Evolutionary conservation across 371 early-diverging fungal species (phyloP), one percentile per base, ranked within the genome.

Genomic region (Zopfochytrium polystomum): DNA sequence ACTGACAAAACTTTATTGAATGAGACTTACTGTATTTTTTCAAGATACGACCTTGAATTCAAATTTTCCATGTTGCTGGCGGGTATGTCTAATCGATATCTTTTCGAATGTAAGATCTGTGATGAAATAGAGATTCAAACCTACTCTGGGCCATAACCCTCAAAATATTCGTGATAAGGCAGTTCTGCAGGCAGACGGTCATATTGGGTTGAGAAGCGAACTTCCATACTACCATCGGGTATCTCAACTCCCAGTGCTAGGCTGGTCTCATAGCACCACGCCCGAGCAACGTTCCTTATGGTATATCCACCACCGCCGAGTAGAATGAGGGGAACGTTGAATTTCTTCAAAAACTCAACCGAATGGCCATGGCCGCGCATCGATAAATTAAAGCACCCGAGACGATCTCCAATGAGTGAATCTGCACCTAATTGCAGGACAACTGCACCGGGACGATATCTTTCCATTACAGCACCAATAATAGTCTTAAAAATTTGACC

Each of bases 31-130:
- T 85, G 88, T 53, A 88, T 88, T 64, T 85, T 87, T 22, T 94
- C 93, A 26, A 99, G 72, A 66, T 96, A 97, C 63, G 94, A 88
- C 9, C 83, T 80, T 1, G 92, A 86, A 74, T 98, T 95, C 66
- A 89, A 79, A 75, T 98, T 95, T 32, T 92, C 92, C 97, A 98
- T 99, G 58, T 96, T 95, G 67, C 87, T 93, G 2, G 93, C 78
- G 1, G 91, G 92, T 7, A 99, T 95, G 49, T 93, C 92, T 13
- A 98, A 76, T 52, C 85, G 84, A 71, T 90, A 96, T 55, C 95
- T 94, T n/a, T n/a, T n/a, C n/a, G n/a, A n/a, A n/a, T n/a, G n/a
- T n/a, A n/a, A n/a, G n/a, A n/a, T n/a, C n/a, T n/a, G n/a, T n/a
- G n/a, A n/a, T n/a, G n/a, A n/a, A n/a, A n/a, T n/a, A n/a, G n/a